A percentile compares a stretch with the other conserved stretches of the same genome.
Conservation (phyloP, 257 asterid species). For the Ophiorrhiza pumila region DNA sequence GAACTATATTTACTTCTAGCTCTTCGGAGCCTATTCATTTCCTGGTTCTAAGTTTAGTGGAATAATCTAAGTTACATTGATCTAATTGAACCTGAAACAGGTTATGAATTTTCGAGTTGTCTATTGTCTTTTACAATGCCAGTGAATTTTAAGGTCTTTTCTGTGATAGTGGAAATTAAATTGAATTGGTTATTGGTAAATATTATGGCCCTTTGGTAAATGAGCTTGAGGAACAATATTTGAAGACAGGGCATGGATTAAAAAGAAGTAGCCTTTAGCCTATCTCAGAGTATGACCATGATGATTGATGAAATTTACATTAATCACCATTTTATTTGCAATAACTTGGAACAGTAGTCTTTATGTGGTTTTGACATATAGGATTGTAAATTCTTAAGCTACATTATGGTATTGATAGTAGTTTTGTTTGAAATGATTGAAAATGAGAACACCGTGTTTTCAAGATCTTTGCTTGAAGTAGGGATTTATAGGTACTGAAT, state of each 20-base stretch:
- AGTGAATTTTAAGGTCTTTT: neutral
- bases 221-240: neutral
- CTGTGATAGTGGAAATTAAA: neutral
- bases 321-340: neutral
- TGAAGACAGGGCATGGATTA: neutral
- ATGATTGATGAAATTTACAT: neutral
- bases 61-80: neutral
- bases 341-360: no score
- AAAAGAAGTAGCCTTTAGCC: neutral
- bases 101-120: neutral
- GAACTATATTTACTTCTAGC: neutral
- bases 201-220: neutral
- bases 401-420: neutral
- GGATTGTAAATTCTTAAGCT: neutral
- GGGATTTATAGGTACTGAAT: neutral
- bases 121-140: neutral
- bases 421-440: neutral
- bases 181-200: neutral
- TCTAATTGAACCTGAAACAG: neutral
- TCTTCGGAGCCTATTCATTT: neutral
- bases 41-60: neutral
- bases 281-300: neutral
- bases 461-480: neutral
- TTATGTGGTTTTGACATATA: neutral
- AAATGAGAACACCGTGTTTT: neutral